A percentile compares a stretch with the other conserved stretches of the same genome.
These are phyloP conservation scores for Podospora appendiculata DNA, from an alignment of 495 filamentous ascomycete species.

Conservation along the genomic window DNA sequence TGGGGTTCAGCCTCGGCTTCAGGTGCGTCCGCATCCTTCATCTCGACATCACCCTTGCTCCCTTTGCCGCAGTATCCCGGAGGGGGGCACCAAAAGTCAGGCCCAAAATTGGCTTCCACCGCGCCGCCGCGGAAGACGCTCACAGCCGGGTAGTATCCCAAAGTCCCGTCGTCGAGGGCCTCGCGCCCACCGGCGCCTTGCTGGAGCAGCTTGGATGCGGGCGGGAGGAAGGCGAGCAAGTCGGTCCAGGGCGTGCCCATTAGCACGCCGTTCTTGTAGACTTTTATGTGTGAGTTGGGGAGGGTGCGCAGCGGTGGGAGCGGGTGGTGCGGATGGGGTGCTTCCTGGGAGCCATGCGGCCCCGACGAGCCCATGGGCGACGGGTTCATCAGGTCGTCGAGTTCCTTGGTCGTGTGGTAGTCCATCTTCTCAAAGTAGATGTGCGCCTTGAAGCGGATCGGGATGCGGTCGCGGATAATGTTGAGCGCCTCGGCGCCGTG, in stretches of 20 bases:
- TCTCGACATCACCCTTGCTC: constrained; percentile 39
- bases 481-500: constrained; percentile 45
- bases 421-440: constrained; percentile 95
- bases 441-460: constrained; percentile 86
- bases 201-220: constrained; percentile 69
- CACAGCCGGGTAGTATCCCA: constrained; percentile 92
- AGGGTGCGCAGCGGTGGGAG: constrained; percentile 69
- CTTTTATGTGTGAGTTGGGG: constrained; percentile 73
- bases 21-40: constrained; percentile 31
- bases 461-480: constrained; percentile 88
- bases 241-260: constrained; percentile 86
- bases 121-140: constrained; percentile 88
- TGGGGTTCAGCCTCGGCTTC: background rate
- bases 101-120: constrained; percentile 85
- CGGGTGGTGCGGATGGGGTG: constrained; percentile 63
- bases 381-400: constrained; percentile 79
- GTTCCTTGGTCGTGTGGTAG: constrained; percentile 78
- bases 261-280: constrained; percentile 84
- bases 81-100: constrained; percentile 82
- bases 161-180: constrained; percentile 80
- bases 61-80: constrained; percentile 18
- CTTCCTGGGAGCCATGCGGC: constrained; percentile 28
- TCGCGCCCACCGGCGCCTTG: constrained; percentile 66
- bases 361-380: constrained; percentile 45
- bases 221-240: constrained; percentile 85